Evolutionary conservation across 768 basidiomycete genomes (phyloP), one percentile per base, ranked within the genome.

Genomic region (Paxillus rubicundulus): DNA sequence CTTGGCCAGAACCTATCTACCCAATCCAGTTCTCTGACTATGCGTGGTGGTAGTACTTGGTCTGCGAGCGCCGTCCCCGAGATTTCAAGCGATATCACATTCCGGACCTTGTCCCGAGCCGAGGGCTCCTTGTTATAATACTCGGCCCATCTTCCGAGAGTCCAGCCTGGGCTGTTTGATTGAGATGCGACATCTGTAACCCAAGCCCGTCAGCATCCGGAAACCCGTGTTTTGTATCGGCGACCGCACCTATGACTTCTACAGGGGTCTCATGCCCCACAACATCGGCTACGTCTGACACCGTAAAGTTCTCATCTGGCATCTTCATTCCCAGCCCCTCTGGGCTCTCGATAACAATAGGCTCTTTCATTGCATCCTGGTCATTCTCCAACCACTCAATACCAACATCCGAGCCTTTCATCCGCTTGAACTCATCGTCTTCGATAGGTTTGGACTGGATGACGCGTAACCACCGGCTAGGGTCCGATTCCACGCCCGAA

Each of bases 81-180:
- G 21, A 98, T 86, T 68, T 99, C 96, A 45, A 98, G 74, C 2
- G 92, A 94, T 50, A 99, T 99, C 28, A 99, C 92, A 63, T 99
- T 99, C 55, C 87, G 83, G 32, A 97, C 84, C 68, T 92, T 96
- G 64, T 95, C 91, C 48, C 89, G 82, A 40, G 78, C 74, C 6
- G 78, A 73, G 1, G 84, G 77, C 17, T 89, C 84, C 13, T 81
- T 74, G 54, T 82, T 77, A 67, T 86, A 90, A 65, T 96, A 96
- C 53, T 87, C 85, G 4, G 87, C 90, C 96, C 96, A 99, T 70
- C 84, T 87, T 8, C 81, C 85, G 3, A 99, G 72, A 14, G 86
- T 91, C 97, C 96, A 98, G 10, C 89, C 89, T 14, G 90, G 80
- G 16, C 84, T 77, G 27, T 85, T 87, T 0, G 89, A 86, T 66